These are phyloP conservation scores for Podospora pseudocomata DNA, from an alignment of 495 filamentous ascomycete species.

Conservation along the genomic window DNA sequence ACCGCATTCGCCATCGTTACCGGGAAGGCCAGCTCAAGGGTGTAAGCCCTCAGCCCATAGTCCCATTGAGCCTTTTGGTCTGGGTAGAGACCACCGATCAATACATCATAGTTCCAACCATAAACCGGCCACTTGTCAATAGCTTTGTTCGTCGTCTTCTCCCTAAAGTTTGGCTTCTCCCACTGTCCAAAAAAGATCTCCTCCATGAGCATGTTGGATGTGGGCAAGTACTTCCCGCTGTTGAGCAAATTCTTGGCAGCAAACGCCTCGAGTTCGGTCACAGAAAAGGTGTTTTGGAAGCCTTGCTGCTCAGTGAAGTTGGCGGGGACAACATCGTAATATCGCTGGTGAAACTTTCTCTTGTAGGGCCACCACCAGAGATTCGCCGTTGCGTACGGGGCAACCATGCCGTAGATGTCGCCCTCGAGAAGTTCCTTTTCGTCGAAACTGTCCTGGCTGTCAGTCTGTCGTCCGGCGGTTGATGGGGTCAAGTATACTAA, in stretches of 20 bases:
- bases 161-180: constrained; percentile 48
- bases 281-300: constrained; percentile 51
- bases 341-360: constrained; percentile 48
- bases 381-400: constrained; percentile 49
- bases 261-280: constrained; percentile 41
- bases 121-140: constrained; percentile 47
- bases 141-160: constrained; percentile 43
- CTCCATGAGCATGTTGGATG: constrained; percentile 49
- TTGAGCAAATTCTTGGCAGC: constrained; percentile 43
- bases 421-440: background rate
- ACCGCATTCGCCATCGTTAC: constrained; percentile 45
- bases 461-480: background rate
- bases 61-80: constrained; percentile 50
- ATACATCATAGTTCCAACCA: constrained; percentile 29
- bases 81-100: constrained; percentile 47
- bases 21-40: constrained; percentile 50
- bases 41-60: constrained; percentile 42
- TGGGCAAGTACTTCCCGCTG: constrained; percentile 44
- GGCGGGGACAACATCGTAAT: constrained; percentile 45
- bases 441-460: background rate
- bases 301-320: constrained; percentile 41
- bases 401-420: constrained; percentile 46
- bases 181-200: constrained; percentile 45
- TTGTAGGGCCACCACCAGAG: constrained; percentile 53
- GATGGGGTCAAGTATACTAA: constrained; percentile 26